phyloP scores from a whole-genome alignment of 225 moss, liverwort and hornwort species.

The Asterella californica region DNA sequence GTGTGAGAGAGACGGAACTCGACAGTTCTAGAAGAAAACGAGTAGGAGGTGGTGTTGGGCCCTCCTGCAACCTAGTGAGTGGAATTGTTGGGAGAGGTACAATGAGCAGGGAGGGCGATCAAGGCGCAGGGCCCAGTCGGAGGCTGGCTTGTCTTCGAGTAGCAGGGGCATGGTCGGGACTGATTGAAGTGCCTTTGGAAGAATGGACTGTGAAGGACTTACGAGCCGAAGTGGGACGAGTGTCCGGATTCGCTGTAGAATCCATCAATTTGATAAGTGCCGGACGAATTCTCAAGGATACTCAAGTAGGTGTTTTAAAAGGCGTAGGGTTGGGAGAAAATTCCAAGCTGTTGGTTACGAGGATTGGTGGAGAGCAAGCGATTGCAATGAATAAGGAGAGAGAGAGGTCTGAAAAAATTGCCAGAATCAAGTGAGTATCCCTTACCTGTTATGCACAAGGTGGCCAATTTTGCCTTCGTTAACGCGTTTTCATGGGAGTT shows the following conservation, averaged over 20 bases:
- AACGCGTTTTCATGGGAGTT: not conserved
- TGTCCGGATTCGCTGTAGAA: constrained; percentile 57
- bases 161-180: constrained; percentile 92
- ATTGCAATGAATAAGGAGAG: constrained; percentile 61
- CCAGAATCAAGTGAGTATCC: constrained; percentile 62
- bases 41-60: not conserved
- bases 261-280: constrained; percentile 75
- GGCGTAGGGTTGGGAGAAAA: constrained; percentile 61
- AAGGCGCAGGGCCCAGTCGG: constrained; percentile 55
- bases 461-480: not conserved
- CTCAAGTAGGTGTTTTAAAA: constrained; percentile 33
- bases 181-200: constrained; percentile 71
- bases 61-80: not conserved
- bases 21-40: not conserved
- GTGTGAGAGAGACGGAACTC: not conserved
- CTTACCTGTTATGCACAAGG: not conserved
- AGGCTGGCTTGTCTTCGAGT: constrained; percentile 60
- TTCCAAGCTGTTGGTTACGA: constrained; percentile 80
- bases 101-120: constrained; percentile 41
- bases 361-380: constrained; percentile 54
- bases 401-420: constrained; percentile 74
- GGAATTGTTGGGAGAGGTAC: not conserved
- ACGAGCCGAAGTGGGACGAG: constrained; percentile 60
- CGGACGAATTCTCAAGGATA: constrained; percentile 68
- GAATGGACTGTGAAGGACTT: constrained; percentile 78